Evolutionary conservation across 148 eudicot genomes (phyloP), one percentile per base, ranked within the genome.

Genomic region (Spergularia bocconei): DNA sequence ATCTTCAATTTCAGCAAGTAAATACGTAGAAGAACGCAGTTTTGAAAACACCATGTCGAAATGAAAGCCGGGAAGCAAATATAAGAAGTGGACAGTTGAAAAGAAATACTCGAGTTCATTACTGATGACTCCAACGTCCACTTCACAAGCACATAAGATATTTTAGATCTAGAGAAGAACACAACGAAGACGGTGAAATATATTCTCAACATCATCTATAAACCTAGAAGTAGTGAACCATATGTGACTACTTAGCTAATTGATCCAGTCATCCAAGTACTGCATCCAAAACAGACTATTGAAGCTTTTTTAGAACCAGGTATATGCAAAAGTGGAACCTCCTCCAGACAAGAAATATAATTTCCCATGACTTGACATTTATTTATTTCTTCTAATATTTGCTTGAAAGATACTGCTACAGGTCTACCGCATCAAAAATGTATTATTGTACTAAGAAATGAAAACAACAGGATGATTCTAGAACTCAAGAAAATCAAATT

Each of bases 131-230:
- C 36, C 25, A 9, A 17, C 19, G 54, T 59, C 11, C 56, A 72
- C 56, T 39, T 23, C 67, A 72, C 39, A 47, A 56, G 20, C 38
- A 72, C 39, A 72, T 59, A 29, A 44, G 53, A 60, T n/a, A 72
- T 13, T 65, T 21, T 44, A 12, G 38, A 72, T 60, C 44, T 56
- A 14, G 36, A n/a, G n/a, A 44, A 44, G 48, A 6, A 0, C 8
- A 0, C 7, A 9, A 44, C 1, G 3, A 63, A 16, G 44, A 63
- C 38, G 12, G 67, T 21, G 19, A 23, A 20, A 38, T 41, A 4
- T 59, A 33, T 41, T 48, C 39, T 52, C 15, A 23, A 44, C 15
- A 33, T 73, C 53, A 73, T 41, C 8, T 44, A 23, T 11, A 10
- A 19, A 44, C 4, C 19, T 16, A 36, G 54, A 60, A 60, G 47